phyloP scores from a whole-genome alignment of 192 early-diverging fungal species.

The Pilaira anomala region DNA sequence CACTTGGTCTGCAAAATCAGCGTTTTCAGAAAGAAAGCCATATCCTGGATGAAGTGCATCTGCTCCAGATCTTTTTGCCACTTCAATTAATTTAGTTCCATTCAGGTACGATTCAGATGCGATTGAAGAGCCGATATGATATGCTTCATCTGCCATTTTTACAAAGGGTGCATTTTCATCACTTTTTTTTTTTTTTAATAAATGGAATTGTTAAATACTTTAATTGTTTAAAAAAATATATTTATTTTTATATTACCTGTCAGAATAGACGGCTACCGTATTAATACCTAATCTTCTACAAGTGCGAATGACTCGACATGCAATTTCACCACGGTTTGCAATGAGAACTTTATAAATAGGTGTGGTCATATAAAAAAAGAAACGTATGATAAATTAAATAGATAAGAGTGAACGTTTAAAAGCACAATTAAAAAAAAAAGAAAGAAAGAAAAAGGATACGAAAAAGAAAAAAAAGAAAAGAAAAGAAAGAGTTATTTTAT shows the following conservation, averaged over 20 bases:
- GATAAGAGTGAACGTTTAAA: slow-evolving; percentile 3
- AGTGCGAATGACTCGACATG: slow-evolving; percentile 68
- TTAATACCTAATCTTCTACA: slow-evolving; percentile 63
- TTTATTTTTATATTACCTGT: slow-evolving; percentile 42
- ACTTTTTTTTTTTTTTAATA: slow-evolving; percentile 16
- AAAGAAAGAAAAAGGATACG: not conserved
- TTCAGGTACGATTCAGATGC: slow-evolving; percentile 54
- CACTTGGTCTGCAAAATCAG: slow-evolving; percentile 52
- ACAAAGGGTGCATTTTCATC: slow-evolving; percentile 53
- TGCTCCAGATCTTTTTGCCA: slow-evolving; percentile 45
- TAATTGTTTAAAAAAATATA: not conserved
- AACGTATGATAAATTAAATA: not conserved
- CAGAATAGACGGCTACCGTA: slow-evolving; percentile 67
- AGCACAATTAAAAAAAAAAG: not conserved
- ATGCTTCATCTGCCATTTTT: slow-evolving; percentile 52
- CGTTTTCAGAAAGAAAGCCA: slow-evolving; percentile 62
- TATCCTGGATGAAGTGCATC: slow-evolving; percentile 61
- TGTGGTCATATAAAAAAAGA: not conserved
- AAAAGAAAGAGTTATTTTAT: not conserved
- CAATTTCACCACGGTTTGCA: slow-evolving; percentile 81
- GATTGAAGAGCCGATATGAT: slow-evolving; percentile 52
- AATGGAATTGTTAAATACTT: not conserved
- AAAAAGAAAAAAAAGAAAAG: not conserved
- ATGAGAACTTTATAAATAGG: slow-evolving; percentile 53
- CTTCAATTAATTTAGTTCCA: slow-evolving; percentile 50